Base-by-base conservation (phyloP, 108 stramenopile genomes). In the Nitzschia sp. region DNA sequence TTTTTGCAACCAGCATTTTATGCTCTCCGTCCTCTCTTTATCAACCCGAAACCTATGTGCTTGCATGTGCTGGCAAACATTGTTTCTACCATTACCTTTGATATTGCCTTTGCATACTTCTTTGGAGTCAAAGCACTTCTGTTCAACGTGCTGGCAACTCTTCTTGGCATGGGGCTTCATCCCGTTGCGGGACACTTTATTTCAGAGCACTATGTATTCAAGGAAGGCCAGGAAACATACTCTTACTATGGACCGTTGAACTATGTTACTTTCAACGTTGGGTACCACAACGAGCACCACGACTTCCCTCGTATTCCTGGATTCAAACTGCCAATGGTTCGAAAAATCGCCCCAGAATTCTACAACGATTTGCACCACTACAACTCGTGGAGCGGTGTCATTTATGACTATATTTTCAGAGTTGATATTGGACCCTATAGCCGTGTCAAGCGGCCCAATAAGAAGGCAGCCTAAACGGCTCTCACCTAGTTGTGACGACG, bases 231-330 rank as follows among this genome's bases (percentile, higher is more conserved):
- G 49, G 98, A 98, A 71, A 88, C 85, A 0, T 81, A 86, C 53
- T 91, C 91, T 24, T 97, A 94, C 76, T 98, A 98, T 69, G 98
- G 98, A 47, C 85, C 82, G 9, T 77, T 96, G 23, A 98, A 98
- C 79, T 86, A 78, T 61, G 79, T 98, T 53, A 82, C 90, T 61
- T 96, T 92, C 76, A 96, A 97, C 70, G 98, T 97, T 28, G 49
- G 98, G 5, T 97, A 96, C 68, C 98, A 98, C 82, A 97, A 97
- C 74, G 96, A 97, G 70, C 98, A 98, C 72, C 98, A 98, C 65
- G 98, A 98, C 70, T 96, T 98, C 71, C 92, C 96, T 38, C 77
- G 84, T 25, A 75, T 98, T 9, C 75, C 94, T 4, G 86, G 96
- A 18, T 78, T 78, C 48, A 80, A 76, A 15, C 81, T 98, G 33